A percentile compares a stretch with the other conserved stretches of the same genome.
Conservation (phyloP, 352 stramenopile species). For the Pythium volutum region DNA sequence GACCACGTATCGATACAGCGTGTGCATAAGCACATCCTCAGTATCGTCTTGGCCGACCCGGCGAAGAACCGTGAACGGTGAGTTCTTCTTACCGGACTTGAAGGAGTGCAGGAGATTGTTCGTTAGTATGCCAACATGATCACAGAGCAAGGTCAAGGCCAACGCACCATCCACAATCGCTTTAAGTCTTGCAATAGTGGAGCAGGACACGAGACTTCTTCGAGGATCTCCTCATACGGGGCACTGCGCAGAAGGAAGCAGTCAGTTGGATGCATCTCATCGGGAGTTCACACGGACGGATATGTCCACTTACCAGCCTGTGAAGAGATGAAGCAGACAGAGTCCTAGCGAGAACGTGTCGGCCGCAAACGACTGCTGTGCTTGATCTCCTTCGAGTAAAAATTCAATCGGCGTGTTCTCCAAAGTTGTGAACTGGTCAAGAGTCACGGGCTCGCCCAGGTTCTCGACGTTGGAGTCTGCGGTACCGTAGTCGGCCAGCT, state of each 20-base stretch:
- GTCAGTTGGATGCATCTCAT: background rate
- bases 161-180: conserved; percentile 84
- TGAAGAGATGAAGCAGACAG: conserved; percentile 96
- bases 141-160: background rate
- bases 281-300: background rate
- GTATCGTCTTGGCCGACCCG: conserved; percentile 53
- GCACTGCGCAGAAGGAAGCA: conserved; percentile 34
- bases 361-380: conserved; percentile 88
- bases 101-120: background rate
- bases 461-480: conserved; percentile 88
- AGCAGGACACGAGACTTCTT: conserved; percentile 89
- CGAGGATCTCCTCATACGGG: conserved; percentile 98
- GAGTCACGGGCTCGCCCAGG: conserved; percentile 88
- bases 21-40: conserved; percentile 92
- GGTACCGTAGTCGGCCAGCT: conserved; percentile 98
- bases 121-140: background rate
- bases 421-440: conserved; percentile 96
- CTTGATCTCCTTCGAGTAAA: conserved; percentile 90
- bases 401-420: conserved; percentile 98
- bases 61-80: conserved; percentile 64
- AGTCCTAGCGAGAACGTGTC: conserved; percentile 97
- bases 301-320: conserved; percentile 63
- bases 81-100: conserved; percentile 50
- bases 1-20: conserved; percentile 95
- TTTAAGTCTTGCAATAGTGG: conserved; percentile 82